These are phyloP conservation scores for Neonectria magnoliae DNA, from an alignment of 2,329 filamentous ascomycete species.

Conservation along the genomic window DNA sequence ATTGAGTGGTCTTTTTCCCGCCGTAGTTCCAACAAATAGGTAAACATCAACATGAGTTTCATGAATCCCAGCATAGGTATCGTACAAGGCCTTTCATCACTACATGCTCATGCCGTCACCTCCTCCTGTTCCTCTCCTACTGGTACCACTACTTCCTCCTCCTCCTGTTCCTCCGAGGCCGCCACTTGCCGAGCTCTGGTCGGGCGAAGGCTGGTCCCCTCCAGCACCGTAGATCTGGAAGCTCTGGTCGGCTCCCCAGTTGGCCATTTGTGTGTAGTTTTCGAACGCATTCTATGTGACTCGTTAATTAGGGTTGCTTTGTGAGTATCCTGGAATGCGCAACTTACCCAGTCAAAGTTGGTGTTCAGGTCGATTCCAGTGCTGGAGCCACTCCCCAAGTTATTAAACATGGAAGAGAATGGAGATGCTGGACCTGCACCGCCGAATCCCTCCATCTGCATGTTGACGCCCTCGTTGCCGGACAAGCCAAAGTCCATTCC, in stretches of 20 bases:
- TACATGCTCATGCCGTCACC: constrained; percentile 36
- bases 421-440: constrained; percentile 52
- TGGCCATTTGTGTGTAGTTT: constrained; percentile 64
- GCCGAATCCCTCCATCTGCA: constrained; percentile 46
- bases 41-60: constrained; percentile 24
- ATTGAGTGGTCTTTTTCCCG: constrained; percentile 29
- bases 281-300: constrained; percentile 62
- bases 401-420: constrained; percentile 64
- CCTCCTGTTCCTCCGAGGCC: constrained; percentile 32
- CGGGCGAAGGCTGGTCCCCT: constrained; percentile 42
- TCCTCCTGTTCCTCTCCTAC: constrained; percentile 14
- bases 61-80: constrained; percentile 21
- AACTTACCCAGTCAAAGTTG: constrained; percentile 69
- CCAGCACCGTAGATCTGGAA: constrained; percentile 60
- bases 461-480: constrained; percentile 44
- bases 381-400: constrained; percentile 46
- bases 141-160: constrained; percentile 11
- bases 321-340: neutral
- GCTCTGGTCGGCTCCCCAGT: constrained; percentile 62
- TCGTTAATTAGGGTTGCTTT: constrained; percentile 38
- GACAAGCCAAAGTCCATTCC: constrained; percentile 56
- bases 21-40: constrained; percentile 15
- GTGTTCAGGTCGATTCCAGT: constrained; percentile 55
- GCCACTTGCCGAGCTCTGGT: constrained; percentile 38
- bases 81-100: constrained; percentile 27